These are phyloP conservation scores for Ceratocystis eucalypticola DNA, from an alignment of 2,329 filamentous ascomycete genomes.

Conservation along the genomic window DNA sequence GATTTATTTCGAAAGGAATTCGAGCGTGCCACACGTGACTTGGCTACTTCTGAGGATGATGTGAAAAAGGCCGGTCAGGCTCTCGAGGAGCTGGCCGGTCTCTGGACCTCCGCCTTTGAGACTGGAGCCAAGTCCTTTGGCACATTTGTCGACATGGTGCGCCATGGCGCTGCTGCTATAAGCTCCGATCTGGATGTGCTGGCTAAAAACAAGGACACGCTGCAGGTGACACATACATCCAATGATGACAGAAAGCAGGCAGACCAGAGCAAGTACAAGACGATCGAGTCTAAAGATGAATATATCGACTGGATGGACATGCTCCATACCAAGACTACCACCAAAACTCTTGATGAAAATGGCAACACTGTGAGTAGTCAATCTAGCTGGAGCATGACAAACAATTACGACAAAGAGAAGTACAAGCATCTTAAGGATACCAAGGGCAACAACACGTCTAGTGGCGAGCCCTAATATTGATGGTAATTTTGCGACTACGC, in stretches of 20 bases:
- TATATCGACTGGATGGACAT: slow-evolving; percentile 33
- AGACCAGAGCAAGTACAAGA: slow-evolving; percentile 24
- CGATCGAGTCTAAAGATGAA: slow-evolving; percentile 30
- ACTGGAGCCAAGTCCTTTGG: slow-evolving; percentile 31
- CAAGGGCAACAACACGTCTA: not conserved
- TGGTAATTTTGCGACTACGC: too few relatives aligned
- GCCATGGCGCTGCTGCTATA: slow-evolving; percentile 22
- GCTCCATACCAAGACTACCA: slow-evolving; percentile 30
- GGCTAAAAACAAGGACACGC: slow-evolving; percentile 8
- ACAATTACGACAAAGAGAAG: slow-evolving; percentile 18
- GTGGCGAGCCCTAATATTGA: not conserved
- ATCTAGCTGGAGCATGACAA: slow-evolving; percentile 22
- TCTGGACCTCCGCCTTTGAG: slow-evolving; percentile 26
- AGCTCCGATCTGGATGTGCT: slow-evolving; percentile 15
- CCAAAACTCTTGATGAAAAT: slow-evolving; percentile 30
- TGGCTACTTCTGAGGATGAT: slow-evolving; percentile 21
- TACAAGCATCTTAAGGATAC: slow-evolving; percentile 15
- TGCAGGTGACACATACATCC: not conserved
- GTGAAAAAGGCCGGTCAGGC: slow-evolving; percentile 24
- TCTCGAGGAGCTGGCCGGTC: slow-evolving; percentile 12
- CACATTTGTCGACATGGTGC: slow-evolving; percentile 28
- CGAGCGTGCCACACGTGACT: slow-evolving; percentile 19
- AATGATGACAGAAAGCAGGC: not conserved
- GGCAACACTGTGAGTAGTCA: slow-evolving; percentile 31
- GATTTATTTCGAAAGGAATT: slow-evolving; percentile 26